These are phyloP conservation scores for Sonneratia alba DNA, from an alignment of 345 rosid genomes.

Conservation along the genomic window DNA sequence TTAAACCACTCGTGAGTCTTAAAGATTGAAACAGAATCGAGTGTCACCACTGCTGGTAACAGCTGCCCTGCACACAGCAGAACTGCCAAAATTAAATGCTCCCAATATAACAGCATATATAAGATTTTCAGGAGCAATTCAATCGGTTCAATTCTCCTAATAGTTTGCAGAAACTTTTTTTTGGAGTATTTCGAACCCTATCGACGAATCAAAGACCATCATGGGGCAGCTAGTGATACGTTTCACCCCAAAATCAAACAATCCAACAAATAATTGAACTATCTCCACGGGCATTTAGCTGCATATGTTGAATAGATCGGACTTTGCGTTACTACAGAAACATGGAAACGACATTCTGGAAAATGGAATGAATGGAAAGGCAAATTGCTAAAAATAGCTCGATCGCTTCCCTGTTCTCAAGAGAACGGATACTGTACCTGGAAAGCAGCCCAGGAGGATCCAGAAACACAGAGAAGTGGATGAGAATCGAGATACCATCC, in stretches of 20 bases:
- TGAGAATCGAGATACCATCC: not conserved
- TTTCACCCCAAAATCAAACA: not conserved
- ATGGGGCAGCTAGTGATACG: not conserved
- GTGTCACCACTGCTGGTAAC: constrained; percentile 36
- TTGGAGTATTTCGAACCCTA: not conserved
- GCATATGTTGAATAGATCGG: not conserved
- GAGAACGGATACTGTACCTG: constrained; percentile 18
- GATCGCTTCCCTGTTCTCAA: not conserved
- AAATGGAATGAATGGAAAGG: not conserved
- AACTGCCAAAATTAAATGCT: not conserved
- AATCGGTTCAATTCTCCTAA: not conserved
- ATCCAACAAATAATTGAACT: not conserved
- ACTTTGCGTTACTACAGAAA: not conserved
- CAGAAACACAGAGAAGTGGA: constrained; percentile 10
- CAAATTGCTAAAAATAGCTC: not conserved
- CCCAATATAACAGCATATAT: not conserved
- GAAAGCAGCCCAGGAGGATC: constrained; percentile 19
- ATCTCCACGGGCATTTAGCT: not conserved
- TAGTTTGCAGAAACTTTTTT: not conserved
- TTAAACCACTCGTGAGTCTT: constrained; percentile 44
- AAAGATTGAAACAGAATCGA: constrained; percentile 44
- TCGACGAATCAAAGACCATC: not conserved
- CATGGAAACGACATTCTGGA: not conserved
- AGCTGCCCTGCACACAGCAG: constrained; percentile 25
- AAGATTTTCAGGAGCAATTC: not conserved